Conservation (phyloP, 1,284 basidiomycete species). For the Rhizoctonia solani region DNA sequence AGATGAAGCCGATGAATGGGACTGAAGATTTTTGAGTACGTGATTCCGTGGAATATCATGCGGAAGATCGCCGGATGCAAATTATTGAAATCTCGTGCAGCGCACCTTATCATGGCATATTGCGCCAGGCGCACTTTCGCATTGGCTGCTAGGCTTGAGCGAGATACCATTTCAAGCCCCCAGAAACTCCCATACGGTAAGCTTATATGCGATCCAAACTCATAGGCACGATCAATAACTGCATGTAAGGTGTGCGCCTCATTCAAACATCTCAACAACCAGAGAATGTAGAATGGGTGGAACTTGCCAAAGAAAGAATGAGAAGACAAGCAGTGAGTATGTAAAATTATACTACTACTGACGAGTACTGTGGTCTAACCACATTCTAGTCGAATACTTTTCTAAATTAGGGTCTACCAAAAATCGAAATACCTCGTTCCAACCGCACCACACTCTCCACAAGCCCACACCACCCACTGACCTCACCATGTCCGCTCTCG, state of each 20-base stretch:
- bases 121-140: neutral
- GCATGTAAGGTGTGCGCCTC: neutral
- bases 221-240: neutral
- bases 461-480: conserved; percentile 64
- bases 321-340: conserved; percentile 41
- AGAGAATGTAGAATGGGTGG: conserved; percentile 24
- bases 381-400: conserved; percentile 62
- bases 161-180: neutral
- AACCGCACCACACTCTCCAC: conserved; percentile 72
- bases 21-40: conserved; percentile 28
- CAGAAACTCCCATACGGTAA: conserved; percentile 3
- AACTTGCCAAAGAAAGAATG: conserved; percentile 47
- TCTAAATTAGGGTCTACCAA: conserved; percentile 77
- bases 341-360: conserved; percentile 6
- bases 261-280: conserved; percentile 13
- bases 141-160: neutral
- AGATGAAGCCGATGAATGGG: conserved; percentile 37
- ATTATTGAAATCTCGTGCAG: conserved; percentile 5
- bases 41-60: conserved; percentile 17
- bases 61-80: conserved; percentile 30
- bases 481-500: conserved; percentile 83
- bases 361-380: conserved; percentile 38
- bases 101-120: conserved; percentile 8
- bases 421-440: conserved; percentile 69
- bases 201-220: neutral